Conservation (phyloP, 83 land plant species). For the Picea mariana region DNA sequence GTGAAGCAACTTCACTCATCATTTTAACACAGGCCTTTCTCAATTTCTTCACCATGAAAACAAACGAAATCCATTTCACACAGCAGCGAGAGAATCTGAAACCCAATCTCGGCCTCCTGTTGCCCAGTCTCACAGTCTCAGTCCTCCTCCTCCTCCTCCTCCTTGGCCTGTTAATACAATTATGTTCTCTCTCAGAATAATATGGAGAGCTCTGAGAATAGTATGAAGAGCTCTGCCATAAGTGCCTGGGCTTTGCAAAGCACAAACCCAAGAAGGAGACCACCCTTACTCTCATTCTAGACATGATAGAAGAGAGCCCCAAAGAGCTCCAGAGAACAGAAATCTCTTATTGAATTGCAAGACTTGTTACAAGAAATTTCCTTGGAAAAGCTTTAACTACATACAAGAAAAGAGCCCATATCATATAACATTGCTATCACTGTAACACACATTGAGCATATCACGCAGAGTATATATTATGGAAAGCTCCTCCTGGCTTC, state of each 20-base stretch:
- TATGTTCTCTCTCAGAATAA: not conserved
- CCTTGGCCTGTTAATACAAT: not conserved
- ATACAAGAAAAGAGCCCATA: too few species aligned
- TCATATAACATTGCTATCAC: too few species aligned
- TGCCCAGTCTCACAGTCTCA: conserved; percentile 6
- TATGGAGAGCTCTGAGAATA: not conserved
- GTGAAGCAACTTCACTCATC: conserved; percentile 1
- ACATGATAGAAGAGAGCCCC: not conserved
- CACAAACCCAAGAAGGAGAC: conserved; percentile 11
- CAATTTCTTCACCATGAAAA: not conserved
- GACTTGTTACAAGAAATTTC: not conserved
- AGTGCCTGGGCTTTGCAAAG: conserved; percentile 2
- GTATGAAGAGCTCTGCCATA: not conserved
- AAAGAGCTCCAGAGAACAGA: not conserved
- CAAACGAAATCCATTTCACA: conserved; percentile 9
- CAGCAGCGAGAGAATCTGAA: conserved; percentile 3
- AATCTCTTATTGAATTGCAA: not conserved
- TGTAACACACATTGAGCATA: too few species aligned
- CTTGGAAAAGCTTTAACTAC: too few species aligned
- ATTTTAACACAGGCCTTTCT: not conserved
- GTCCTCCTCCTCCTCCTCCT: not conserved
- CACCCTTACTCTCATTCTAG: not conserved
- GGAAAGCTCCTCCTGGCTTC: too few species aligned
- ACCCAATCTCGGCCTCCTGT: not conserved
- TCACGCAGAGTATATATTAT: too few species aligned